Percentiles rank a stretch among this genome's conserved stretches.
Evolutionary conservation across 2,329 filamentous ascomycete species (phyloP).

Genomic region (Fusarium vanettenii): DNA sequence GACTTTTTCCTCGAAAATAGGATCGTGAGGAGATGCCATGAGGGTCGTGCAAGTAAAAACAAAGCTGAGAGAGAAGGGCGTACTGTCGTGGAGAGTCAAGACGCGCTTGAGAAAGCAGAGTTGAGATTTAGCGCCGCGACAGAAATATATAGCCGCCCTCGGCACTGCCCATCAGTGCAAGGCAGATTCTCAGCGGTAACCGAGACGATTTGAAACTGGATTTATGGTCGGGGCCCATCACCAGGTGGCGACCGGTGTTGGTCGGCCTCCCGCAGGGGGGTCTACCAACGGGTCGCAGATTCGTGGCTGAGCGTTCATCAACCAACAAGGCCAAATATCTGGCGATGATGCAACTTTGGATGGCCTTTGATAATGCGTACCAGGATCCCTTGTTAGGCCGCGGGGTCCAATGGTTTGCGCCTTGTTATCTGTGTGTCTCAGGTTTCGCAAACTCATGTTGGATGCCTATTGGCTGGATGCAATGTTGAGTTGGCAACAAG

Average conservation of each 20-base stretch:
- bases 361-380: neutral
- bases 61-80: neutral
- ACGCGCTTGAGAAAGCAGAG: neutral
- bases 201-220: neutral
- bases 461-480: neutral
- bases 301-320: neutral
- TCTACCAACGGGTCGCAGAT: neutral
- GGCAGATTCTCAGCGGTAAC: neutral
- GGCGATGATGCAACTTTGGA: neutral
- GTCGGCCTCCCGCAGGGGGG: constrained; percentile 3
- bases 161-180: neutral
- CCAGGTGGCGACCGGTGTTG: constrained; percentile 1
- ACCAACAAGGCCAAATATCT: neutral
- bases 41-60: too few species aligned
- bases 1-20: neutral
- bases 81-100: neutral
- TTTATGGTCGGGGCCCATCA: neutral
- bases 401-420: neutral
- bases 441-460: neutral
- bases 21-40: neutral
- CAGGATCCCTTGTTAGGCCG: neutral
- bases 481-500: neutral
- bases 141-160: neutral
- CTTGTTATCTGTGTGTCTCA: neutral
- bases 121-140: neutral